phyloP scores from a whole-genome alignment of 768 basidiomycete species.

The Suillus clintonianus region DNA sequence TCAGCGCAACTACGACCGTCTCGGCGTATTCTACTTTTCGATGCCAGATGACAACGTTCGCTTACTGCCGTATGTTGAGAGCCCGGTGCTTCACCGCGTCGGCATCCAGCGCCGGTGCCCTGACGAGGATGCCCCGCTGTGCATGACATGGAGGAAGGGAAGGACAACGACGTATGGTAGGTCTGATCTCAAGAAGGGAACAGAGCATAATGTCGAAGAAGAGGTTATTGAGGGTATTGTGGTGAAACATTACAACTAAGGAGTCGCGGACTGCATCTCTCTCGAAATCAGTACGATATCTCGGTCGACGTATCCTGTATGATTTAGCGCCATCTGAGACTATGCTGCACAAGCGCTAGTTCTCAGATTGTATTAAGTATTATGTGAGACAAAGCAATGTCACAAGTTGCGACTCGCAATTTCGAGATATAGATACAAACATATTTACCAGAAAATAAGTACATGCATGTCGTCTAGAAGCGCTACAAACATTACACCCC shows the following conservation, averaged over 20 bases:
- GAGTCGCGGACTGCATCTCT: not conserved
- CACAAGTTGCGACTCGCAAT: no score
- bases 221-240: conserved; percentile 46
- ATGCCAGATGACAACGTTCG: conserved; percentile 45
- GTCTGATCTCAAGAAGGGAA: conserved; percentile 30
- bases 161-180: conserved; percentile 45
- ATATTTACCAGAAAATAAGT: no score
- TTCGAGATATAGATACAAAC: not conserved
- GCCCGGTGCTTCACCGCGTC: conserved; percentile 42
- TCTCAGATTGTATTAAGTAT: no score
- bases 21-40: conserved; percentile 51
- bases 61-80: conserved; percentile 41
- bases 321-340: no score
- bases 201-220: conserved; percentile 44
- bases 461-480: not conserved
- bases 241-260: conserved; percentile 50
- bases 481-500: conserved; percentile 15
- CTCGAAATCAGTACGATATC: not conserved
- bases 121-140: conserved; percentile 41
- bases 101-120: conserved; percentile 36
- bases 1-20: conserved; percentile 43
- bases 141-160: conserved; percentile 42
- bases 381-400: no score
- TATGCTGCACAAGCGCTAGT: no score
- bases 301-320: no score